Conservation (phyloP, 2,329 filamentous ascomycete genomes). For the Knoxdaviesia proteae region DNA sequence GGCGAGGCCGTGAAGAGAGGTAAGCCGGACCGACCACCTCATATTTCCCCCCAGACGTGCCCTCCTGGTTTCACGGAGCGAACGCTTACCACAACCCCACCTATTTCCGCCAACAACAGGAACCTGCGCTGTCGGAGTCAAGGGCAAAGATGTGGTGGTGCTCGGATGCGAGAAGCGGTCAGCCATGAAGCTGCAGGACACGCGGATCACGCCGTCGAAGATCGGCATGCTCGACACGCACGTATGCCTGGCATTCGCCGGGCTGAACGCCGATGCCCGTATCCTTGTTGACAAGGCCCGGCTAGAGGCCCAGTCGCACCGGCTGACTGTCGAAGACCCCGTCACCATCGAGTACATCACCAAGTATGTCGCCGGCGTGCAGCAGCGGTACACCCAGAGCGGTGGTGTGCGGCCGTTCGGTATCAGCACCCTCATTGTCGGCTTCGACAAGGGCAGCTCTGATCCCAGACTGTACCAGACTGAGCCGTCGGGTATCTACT, state of each 20-base stretch:
- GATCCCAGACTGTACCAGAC: conserved; percentile 89
- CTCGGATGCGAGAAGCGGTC: conserved; percentile 97
- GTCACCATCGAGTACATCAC: conserved; percentile 98
- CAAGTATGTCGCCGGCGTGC: conserved; percentile 92
- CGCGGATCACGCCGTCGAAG: conserved; percentile 95
- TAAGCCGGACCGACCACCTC: conserved; percentile 16
- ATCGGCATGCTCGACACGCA: conserved; percentile 92
- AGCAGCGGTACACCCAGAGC: conserved; percentile 97
- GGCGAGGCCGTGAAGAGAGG: conserved; percentile 97
- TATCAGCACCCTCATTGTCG: conserved; percentile 92
- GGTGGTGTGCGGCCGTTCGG: conserved; percentile 97
- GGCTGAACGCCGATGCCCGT: conserved; percentile 90
- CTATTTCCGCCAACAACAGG: conserved; percentile 25
- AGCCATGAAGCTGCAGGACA: conserved; percentile 98
- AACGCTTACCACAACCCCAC: neutral
- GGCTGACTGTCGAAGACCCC: conserved; percentile 90
- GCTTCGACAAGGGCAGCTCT: conserved; percentile 88
- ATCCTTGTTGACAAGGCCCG: conserved; percentile 97
- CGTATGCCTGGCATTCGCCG: conserved; percentile 91
- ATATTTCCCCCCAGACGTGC: neutral
- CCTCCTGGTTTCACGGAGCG: neutral
- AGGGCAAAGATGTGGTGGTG: conserved; percentile 84
- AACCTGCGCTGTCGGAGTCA: conserved; percentile 95
- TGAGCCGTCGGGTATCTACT: conserved; percentile 98
- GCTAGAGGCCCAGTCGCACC: conserved; percentile 91